phyloP scores from a whole-genome alignment of 2,329 filamentous ascomycete species.

The Karstenula rhodostoma region DNA sequence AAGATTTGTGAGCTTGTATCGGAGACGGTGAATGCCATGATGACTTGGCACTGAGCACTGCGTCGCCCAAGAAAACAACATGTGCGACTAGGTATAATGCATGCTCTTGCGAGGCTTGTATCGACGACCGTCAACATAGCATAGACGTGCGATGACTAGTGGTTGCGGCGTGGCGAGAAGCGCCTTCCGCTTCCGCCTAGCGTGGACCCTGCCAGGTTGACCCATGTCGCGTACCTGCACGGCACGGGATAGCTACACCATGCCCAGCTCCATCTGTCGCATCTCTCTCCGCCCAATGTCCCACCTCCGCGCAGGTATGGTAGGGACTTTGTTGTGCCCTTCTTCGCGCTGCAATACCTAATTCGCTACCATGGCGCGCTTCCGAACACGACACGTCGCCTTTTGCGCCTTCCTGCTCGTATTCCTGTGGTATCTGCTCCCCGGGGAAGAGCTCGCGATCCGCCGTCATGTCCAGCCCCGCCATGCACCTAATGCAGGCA shows the following conservation, averaged over 20 bases:
- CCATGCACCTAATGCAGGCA: constrained; percentile 26
- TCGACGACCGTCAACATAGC: not conserved
- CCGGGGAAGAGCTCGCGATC: constrained; percentile 22
- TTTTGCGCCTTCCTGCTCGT: constrained; percentile 36
- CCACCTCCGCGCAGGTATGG: not conserved
- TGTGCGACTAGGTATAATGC: too few species aligned
- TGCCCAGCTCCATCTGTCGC: constrained; percentile 1
- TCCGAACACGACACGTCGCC: constrained; percentile 39
- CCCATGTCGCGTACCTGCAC: not conserved
- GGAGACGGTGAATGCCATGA: too few species aligned
- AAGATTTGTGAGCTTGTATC: too few species aligned
- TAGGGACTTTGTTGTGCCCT: constrained; percentile 1
- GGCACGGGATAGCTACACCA: not conserved
- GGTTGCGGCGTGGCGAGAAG: not conserved
- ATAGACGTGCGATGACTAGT: not conserved
- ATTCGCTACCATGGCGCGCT: constrained; percentile 33
- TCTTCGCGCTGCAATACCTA: constrained; percentile 14
- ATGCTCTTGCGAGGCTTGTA: too few species aligned
- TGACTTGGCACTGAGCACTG: too few species aligned
- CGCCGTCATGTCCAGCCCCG: constrained; percentile 15
- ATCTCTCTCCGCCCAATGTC: not conserved
- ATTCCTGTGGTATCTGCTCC: constrained; percentile 39
- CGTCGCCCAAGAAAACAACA: too few species aligned
- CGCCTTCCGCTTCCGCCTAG: not conserved
- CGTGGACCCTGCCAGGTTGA: not conserved